Conservation (phyloP, 2,329 filamentous ascomycete species). For the Paecilomyces sp. region DNA sequence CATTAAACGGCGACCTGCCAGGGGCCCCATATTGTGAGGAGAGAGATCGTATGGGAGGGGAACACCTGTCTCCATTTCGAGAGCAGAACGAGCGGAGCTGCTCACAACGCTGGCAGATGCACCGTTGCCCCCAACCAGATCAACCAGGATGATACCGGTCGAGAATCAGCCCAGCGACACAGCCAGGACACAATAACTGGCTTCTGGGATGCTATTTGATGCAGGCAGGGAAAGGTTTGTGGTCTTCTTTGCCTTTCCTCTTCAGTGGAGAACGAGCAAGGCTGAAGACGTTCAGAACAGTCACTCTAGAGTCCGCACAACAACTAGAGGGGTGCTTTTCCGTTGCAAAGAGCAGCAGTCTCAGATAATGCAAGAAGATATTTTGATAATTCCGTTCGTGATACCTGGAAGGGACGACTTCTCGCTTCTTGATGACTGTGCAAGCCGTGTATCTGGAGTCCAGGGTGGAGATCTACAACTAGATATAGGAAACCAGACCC, state of each 20-base stretch:
- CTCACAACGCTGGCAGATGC: background rate
- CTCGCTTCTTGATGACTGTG: background rate
- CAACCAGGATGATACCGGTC: background rate
- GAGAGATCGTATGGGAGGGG: slow-evolving; percentile 34
- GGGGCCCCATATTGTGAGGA: slow-evolving; percentile 27
- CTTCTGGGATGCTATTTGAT: background rate
- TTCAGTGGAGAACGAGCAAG: background rate
- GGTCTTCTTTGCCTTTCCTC: background rate
- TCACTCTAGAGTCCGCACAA: background rate
- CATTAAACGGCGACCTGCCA: slow-evolving; percentile 31
- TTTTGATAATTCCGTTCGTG: background rate
- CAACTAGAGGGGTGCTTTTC: background rate
- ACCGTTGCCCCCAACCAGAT: background rate
- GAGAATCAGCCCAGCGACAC: background rate
- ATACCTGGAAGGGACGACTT: background rate
- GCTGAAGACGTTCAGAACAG: background rate
- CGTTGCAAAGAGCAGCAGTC: background rate
- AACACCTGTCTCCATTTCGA: slow-evolving; percentile 33
- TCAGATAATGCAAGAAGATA: background rate
- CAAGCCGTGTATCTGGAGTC: background rate
- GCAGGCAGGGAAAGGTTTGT: background rate
- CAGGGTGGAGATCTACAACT: slow-evolving; percentile 21
- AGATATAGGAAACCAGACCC: slow-evolving; percentile 12
- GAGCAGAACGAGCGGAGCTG: background rate
- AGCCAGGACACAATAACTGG: background rate